Conservation (phyloP, 345 rosid genomes). For the Zanthoxylum bungeanum region DNA sequence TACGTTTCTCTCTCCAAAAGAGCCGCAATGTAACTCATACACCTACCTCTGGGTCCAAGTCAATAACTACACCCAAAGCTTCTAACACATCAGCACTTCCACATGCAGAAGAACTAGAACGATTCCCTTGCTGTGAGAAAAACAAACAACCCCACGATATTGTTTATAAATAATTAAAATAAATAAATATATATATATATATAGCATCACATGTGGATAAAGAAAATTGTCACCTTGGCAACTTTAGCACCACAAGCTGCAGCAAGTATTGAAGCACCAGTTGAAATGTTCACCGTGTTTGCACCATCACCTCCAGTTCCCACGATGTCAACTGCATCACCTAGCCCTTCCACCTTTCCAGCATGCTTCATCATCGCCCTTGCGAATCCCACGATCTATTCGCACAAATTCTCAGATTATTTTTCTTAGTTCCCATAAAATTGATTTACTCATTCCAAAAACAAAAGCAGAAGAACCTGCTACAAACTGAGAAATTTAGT, state of each 20-base stretch:
- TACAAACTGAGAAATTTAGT: background rate
- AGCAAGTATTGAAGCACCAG: slow-evolving; percentile 88
- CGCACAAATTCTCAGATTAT: background rate
- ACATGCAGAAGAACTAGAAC: slow-evolving; percentile 96
- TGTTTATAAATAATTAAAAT: background rate
- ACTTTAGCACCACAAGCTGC: slow-evolving; percentile 97
- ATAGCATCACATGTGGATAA: background rate
- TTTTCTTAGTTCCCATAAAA: background rate
- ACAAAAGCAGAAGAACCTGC: background rate
- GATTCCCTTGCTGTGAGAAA: slow-evolving; percentile 83
- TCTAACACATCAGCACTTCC: slow-evolving; percentile 98
- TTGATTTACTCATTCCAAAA: background rate
- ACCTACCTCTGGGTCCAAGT: slow-evolving; percentile 77
- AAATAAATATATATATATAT: too few relatives aligned
- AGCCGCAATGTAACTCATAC: background rate
- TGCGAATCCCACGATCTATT: slow-evolving; percentile 81
- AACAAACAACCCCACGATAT: background rate
- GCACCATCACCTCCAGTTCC: slow-evolving; percentile 99
- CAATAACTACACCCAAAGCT: slow-evolving; percentile 69
- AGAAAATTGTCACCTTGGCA: slow-evolving; percentile 58
- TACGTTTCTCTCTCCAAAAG: background rate
- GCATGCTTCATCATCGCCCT: slow-evolving; percentile 81
- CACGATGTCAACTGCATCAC: slow-evolving; percentile 75
- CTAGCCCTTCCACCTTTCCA: slow-evolving; percentile 72
- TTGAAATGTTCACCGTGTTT: slow-evolving; percentile 90